phyloP scores from a whole-genome alignment of 1,139 yeast genomes.

The Saccharomyces hybrid region DNA sequence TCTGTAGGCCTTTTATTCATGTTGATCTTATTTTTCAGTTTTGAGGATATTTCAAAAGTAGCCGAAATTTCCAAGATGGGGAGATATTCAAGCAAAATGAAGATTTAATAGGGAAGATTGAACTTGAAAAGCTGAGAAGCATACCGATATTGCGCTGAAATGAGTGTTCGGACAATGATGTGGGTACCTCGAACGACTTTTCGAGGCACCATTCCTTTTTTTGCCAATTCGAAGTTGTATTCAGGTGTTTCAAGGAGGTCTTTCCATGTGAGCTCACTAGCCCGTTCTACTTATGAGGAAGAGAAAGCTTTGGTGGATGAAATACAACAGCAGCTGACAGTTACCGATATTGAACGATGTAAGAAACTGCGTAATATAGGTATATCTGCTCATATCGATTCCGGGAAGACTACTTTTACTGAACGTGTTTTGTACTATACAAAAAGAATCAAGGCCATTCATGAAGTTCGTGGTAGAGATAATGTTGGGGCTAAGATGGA shows the following conservation, averaged over 20 bases:
- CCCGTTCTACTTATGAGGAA: constrained; percentile 48
- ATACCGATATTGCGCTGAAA: not conserved
- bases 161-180: not conserved
- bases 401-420: constrained; percentile 94
- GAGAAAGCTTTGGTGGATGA: constrained; percentile 62
- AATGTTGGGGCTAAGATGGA: constrained; percentile 99
- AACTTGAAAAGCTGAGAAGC: not conserved
- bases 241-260: constrained; percentile 1
- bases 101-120: not conserved
- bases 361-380: constrained; percentile 83
- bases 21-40: constrained; percentile 8
- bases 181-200: not conserved
- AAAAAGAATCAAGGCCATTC: constrained; percentile 95
- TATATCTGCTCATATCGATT: constrained; percentile 94
- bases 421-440: constrained; percentile 95
- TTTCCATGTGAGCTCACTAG: constrained; percentile 22
- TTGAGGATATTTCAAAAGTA: not conserved
- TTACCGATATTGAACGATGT: constrained; percentile 49
- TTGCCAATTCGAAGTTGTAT: not conserved
- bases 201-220: not conserved
- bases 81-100: not conserved
- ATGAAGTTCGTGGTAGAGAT: constrained; percentile 96
- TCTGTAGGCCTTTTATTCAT: no score
- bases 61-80: not conserved
- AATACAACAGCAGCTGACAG: constrained; percentile 46